Evolutionary conservation across 768 basidiomycete genomes (phyloP), one percentile per base, ranked within the genome.

Genomic region (Gloeophyllum trabeum): DNA sequence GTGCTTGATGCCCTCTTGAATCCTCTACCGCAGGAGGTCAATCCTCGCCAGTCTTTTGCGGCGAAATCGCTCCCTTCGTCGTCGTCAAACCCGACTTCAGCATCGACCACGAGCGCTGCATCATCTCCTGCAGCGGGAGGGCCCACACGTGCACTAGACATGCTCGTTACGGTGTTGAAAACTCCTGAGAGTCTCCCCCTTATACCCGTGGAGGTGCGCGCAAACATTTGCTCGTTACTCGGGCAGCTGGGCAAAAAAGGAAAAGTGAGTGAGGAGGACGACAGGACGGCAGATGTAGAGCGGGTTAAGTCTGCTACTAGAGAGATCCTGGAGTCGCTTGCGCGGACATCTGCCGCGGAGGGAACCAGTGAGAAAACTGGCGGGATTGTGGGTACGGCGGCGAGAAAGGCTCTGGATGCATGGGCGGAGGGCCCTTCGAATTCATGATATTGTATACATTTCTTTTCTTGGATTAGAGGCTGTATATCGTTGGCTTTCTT

Each of bases 201-300:
- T 32, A 79, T 78, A 52, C 81, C 81, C n/a, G 61, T 75, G 16
- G 88, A 90, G 62, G 74, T 91, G 44, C 75, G 85, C 37, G 65
- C 75, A 21, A 91, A 91, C 51, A 72, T 77, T 14, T 88, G 85
- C 54, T 73, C 80, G 5, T 68, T 91, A 45, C 60, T 91, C 21
- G 66, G 73, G 30, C 80, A 85, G 48, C 54, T 86, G 16, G 71
- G 71, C 24, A 71, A 70, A 49, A 67, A 77, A 51, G 61, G 65
- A 3, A 56, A 70, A 6, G 69, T 69, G 10, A 21, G 7, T 6
- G 36, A 37, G 5, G 67, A 70, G 3, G 66, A 71, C 23, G 56
- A 54, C 41, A 51, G 61, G 24, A 42, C 44, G 21, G 44, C 48
- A 24, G 58, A 64, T 45, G 34, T 77, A 43, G 58, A 61, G 20